A percentile compares a stretch with the other conserved stretches of the same genome.
Evolutionary conservation across 1,139 yeast genomes (phyloP).

Genomic region (Spathaspora jeffriesii): DNA sequence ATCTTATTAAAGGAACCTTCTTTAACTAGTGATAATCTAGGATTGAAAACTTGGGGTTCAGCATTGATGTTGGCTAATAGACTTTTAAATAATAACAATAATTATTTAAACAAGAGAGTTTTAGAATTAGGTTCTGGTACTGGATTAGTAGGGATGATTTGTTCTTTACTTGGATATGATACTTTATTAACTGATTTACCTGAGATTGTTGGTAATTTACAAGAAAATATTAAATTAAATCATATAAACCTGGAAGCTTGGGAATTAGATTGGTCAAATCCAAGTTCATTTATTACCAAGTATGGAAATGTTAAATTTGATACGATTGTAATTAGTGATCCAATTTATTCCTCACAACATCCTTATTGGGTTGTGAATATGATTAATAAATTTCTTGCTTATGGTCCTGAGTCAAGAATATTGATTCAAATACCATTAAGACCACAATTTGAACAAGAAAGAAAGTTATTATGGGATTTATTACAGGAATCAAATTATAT

Average conservation of each 20-base stretch:
- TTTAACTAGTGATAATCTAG: constrained; percentile 81
- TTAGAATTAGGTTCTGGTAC: constrained; percentile 95
- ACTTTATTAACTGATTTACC: constrained; percentile 75
- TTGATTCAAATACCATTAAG: constrained; percentile 79
- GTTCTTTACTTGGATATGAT: constrained; percentile 49
- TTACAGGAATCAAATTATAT: constrained; percentile 33
- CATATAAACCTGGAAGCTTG: constrained; percentile 35
- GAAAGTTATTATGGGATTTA: constrained; percentile 59
- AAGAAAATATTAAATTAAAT: constrained; percentile 57
- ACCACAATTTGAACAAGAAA: constrained; percentile 61
- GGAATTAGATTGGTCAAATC: constrained; percentile 79
- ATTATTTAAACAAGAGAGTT: constrained; percentile 41
- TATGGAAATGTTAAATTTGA: constrained; percentile 35
- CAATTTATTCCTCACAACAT: constrained; percentile 81
- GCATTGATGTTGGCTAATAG: constrained; percentile 68
- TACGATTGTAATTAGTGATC: constrained; percentile 79
- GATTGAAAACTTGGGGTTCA: constrained; percentile 97
- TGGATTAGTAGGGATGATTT: constrained; percentile 80
- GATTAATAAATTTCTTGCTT: constrained; percentile 46
- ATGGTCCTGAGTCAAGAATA: constrained; percentile 28
- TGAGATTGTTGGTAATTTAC: constrained; percentile 71
- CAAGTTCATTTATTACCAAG: constrained; percentile 34
- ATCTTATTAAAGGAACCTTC: constrained; percentile 77
- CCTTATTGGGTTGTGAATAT: constrained; percentile 71
- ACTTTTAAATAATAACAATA: constrained; percentile 25